Conservation (phyloP, 1,284 basidiomycete genomes). For the Rhodotorula sp. region DNA sequence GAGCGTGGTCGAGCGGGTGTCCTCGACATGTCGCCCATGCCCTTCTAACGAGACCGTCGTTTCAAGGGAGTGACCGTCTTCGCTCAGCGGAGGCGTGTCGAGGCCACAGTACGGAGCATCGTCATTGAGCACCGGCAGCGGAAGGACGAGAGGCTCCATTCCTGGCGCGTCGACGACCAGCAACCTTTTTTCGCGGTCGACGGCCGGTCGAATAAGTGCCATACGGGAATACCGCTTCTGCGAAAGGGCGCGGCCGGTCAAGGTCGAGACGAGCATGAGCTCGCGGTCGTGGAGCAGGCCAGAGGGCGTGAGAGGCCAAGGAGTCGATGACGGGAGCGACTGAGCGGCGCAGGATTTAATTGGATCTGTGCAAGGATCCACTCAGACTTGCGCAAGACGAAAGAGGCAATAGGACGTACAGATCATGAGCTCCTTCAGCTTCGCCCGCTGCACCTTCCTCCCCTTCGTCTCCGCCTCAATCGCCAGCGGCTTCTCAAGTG, state of each 20-base stretch:
- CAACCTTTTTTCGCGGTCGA: slow-evolving; percentile 8
- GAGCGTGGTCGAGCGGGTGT: slow-evolving; percentile 2
- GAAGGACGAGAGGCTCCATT: slow-evolving; percentile 18
- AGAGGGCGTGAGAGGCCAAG: slow-evolving; percentile 29
- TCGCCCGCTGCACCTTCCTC: background rate
- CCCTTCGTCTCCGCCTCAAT: background rate
- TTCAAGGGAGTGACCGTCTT: background rate
- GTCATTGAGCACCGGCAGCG: background rate
- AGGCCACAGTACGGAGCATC: background rate
- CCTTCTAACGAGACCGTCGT: background rate
- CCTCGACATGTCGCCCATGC: background rate
- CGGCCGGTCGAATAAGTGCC: slow-evolving; percentile 33
- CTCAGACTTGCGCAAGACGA: too few relatives aligned
- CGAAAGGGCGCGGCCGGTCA: slow-evolving; percentile 26
- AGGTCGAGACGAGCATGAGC: slow-evolving; percentile 37
- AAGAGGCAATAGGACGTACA: slow-evolving; percentile 9
- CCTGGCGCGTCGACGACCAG: slow-evolving; percentile 20
- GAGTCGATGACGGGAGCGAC: background rate
- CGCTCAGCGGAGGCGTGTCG: background rate
- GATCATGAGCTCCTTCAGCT: slow-evolving; percentile 16
- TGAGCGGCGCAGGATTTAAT: slow-evolving; percentile 40
- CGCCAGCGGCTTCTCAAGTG: background rate
- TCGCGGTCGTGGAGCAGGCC: slow-evolving; percentile 38
- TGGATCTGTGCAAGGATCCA: slow-evolving; percentile 32
- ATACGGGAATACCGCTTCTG: slow-evolving; percentile 37